Percentiles rank a stretch among this genome's conserved stretches.
These are phyloP conservation scores for Theobroma cacao DNA, from an alignment of 345 rosid genomes.

Conservation along the genomic window DNA sequence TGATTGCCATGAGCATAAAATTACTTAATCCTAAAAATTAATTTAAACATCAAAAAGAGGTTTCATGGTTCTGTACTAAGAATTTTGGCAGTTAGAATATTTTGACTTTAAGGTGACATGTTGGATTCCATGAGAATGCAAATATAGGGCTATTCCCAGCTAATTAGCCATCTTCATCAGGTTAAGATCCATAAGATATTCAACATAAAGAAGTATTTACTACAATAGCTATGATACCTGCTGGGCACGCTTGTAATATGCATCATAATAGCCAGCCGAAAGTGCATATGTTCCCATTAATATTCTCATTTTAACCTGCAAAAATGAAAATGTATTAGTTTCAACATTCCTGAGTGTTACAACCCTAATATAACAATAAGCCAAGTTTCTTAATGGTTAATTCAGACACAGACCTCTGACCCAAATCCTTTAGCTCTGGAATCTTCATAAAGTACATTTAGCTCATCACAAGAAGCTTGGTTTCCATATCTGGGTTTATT, in stretches of 20 bases:
- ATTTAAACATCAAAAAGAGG: not conserved
- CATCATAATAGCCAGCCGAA: constrained; percentile 93
- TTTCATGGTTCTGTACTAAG: not conserved
- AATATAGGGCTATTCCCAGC: not conserved
- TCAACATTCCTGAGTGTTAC: not conserved
- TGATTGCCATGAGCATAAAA: not conserved
- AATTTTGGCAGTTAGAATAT: not conserved
- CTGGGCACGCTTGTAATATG: constrained; percentile 93
- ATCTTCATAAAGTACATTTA: constrained; percentile 67
- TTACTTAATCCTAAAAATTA: not conserved
- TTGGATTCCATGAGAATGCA: not conserved
- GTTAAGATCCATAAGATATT: not conserved
- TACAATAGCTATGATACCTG: constrained; percentile 42
- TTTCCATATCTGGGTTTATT: constrained; percentile 65
- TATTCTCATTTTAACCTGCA: constrained; percentile 92
- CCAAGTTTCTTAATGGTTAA: not conserved
- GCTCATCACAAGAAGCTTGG: constrained; percentile 70
- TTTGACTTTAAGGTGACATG: not conserved
- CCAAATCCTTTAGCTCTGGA: constrained; percentile 91
- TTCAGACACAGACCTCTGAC: constrained; percentile 49
- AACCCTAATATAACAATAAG: not conserved
- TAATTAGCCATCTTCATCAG: constrained; percentile 12
- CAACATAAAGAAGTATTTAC: not conserved
- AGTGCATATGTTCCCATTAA: constrained; percentile 97
- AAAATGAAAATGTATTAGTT: not conserved